Evolutionary conservation across 371 early-diverging fungal genomes (phyloP).

Genomic region (Catenaria anguillulae): DNA sequence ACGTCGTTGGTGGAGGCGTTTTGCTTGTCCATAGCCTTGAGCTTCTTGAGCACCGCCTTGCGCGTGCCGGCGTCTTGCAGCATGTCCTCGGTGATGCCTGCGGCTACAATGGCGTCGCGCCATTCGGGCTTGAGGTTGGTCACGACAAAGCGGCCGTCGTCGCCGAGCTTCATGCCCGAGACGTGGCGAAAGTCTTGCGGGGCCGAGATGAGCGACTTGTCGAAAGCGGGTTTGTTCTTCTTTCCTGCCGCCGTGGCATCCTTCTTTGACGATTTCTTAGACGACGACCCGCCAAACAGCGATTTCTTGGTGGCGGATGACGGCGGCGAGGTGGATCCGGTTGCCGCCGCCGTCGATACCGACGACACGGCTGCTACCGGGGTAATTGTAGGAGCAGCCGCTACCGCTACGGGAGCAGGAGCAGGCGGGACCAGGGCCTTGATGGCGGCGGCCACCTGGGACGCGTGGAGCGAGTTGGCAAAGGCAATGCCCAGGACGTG

Average conservation of each 20-base stretch:
- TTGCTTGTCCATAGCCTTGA: not conserved
- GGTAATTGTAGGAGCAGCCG: not conserved
- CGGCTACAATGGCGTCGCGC: not conserved
- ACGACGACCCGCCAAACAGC: not conserved
- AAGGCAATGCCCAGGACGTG: not conserved
- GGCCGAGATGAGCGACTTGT: not conserved
- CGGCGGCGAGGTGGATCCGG: not conserved
- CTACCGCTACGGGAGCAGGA: not conserved
- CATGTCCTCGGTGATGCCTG: conserved; percentile 1
- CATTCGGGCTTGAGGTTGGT: not conserved
- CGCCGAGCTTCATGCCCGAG: not conserved
- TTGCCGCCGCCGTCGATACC: too few species aligned
- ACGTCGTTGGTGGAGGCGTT: not conserved
- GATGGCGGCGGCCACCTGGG: not conserved
- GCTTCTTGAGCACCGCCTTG: not conserved
- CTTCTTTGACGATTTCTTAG: not conserved
- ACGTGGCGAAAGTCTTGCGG: not conserved
- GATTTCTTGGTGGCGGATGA: not conserved
- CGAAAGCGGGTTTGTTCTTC: not conserved
- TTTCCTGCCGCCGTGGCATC: too few species aligned
- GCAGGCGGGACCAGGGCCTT: not conserved
- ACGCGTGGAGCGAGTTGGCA: not conserved
- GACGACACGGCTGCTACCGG: too few species aligned
- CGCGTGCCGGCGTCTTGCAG: not conserved
- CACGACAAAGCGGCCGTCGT: not conserved